Percentiles rank a stretch among this genome's conserved stretches.
These are phyloP conservation scores for Mycosphaerella sp. DNA, from an alignment of 2,329 filamentous ascomycete genomes.

Conservation along the genomic window DNA sequence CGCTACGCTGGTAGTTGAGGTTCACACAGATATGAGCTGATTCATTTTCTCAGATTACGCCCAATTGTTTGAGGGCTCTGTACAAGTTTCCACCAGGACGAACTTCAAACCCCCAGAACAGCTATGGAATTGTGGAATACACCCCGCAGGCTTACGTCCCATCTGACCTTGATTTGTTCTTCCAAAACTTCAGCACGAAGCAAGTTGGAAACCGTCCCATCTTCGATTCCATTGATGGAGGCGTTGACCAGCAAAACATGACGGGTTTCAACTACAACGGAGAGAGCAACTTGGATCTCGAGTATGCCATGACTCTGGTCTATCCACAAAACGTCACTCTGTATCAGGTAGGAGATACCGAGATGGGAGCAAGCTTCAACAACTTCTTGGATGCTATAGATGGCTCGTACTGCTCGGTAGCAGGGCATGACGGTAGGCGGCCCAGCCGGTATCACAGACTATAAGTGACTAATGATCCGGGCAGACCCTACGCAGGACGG, in stretches of 20 bases:
- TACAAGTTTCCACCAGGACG: conserved; percentile 38
- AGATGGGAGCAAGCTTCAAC: conserved; percentile 30
- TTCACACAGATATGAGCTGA: not conserved
- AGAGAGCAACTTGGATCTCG: conserved; percentile 52
- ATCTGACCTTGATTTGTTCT: conserved; percentile 38
- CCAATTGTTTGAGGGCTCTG: conserved; percentile 39
- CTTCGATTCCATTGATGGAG: conserved; percentile 24
- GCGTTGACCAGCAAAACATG: conserved; percentile 20
- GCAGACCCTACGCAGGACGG: conserved; percentile 36
- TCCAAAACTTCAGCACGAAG: conserved; percentile 12
- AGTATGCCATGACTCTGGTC: conserved; percentile 50
- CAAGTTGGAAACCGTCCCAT: conserved; percentile 25
- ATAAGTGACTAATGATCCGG: not conserved
- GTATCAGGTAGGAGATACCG: conserved; percentile 41
- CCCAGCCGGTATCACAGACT: not conserved
- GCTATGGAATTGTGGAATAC: conserved; percentile 44
- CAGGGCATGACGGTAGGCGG: conserved; percentile 28
- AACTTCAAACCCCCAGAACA: conserved; percentile 34
- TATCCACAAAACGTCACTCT: conserved; percentile 45
- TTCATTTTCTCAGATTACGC: conserved; percentile 30
- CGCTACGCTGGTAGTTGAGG: not conserved
- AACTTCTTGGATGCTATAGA: conserved; percentile 44
- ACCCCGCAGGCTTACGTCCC: conserved; percentile 38
- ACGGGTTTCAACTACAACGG: conserved; percentile 35
- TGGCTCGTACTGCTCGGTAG: conserved; percentile 36